phyloP scores from a whole-genome alignment of 2,329 filamentous ascomycete genomes.

The Aspergillus vadensis region DNA sequence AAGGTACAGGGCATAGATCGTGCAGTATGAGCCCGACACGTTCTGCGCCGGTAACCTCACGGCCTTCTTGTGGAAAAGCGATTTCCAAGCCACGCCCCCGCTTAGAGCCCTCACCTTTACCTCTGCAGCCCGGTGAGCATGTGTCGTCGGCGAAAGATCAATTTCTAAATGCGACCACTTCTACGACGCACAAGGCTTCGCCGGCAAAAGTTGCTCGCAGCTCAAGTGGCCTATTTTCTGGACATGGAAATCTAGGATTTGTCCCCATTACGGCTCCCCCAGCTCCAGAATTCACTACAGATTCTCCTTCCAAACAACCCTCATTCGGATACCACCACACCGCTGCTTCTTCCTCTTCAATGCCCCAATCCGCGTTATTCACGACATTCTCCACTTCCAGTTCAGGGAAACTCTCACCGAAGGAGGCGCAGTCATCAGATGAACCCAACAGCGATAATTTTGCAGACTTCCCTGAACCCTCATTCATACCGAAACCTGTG shows the following conservation, averaged over 20 bases:
- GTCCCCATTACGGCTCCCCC: slow-evolving; percentile 60
- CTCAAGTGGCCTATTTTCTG: slow-evolving; percentile 57
- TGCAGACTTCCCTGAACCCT: slow-evolving; percentile 50
- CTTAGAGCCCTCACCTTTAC: slow-evolving; percentile 57
- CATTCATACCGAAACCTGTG: slow-evolving; percentile 47
- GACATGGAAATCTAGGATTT: slow-evolving; percentile 61
- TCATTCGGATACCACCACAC: slow-evolving; percentile 34
- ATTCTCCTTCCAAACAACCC: slow-evolving; percentile 52
- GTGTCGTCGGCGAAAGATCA: slow-evolving; percentile 59
- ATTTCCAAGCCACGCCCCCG: slow-evolving; percentile 38
- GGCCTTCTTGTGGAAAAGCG: slow-evolving; percentile 48
- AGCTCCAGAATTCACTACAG: slow-evolving; percentile 48
- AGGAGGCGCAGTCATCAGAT: slow-evolving; percentile 49
- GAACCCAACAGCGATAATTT: slow-evolving; percentile 47
- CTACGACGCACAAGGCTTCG: slow-evolving; percentile 58
- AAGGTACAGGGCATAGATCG: slow-evolving; percentile 7
- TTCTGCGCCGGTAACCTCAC: slow-evolving; percentile 56
- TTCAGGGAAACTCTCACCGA: slow-evolving; percentile 45
- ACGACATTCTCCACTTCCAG: slow-evolving; percentile 51
- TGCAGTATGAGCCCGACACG: slow-evolving; percentile 43
- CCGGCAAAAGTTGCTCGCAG: slow-evolving; percentile 66
- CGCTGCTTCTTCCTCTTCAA: slow-evolving; percentile 28
- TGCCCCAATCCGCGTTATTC: slow-evolving; percentile 51
- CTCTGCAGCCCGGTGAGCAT: slow-evolving; percentile 47
- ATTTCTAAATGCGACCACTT: slow-evolving; percentile 64